phyloP scores from a whole-genome alignment of 176 grass and related monocot genomes.

The Aegilops umbellulata region DNA sequence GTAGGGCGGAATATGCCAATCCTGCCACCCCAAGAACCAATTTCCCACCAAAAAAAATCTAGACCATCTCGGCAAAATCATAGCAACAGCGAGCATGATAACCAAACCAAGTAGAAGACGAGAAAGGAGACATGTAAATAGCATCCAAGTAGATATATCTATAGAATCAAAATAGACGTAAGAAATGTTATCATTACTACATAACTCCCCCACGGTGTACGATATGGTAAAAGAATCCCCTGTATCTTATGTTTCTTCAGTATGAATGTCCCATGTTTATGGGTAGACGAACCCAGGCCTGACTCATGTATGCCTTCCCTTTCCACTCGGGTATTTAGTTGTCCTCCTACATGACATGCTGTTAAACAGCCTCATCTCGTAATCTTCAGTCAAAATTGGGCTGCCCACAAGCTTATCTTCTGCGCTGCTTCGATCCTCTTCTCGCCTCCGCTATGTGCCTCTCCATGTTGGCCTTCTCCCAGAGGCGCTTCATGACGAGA shows the following conservation, averaged over 20 bases:
- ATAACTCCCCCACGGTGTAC: not conserved
- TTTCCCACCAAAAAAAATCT: too few relatives aligned
- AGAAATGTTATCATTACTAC: not conserved
- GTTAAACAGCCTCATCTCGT: not conserved
- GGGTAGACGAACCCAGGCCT: not conserved
- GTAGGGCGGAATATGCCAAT: too few relatives aligned
- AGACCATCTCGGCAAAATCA: too few relatives aligned
- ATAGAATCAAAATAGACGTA: not conserved
- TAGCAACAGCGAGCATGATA: too few relatives aligned
- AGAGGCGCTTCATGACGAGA: constrained; percentile 68
- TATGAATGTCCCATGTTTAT: not conserved
- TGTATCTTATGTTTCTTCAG: not conserved
- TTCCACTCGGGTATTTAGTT: not conserved
- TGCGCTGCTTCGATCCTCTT: constrained; percentile 69
- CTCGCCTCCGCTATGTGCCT: constrained; percentile 57
- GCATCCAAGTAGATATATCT: not conserved
- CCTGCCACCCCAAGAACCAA: too few relatives aligned
- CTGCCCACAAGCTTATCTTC: constrained; percentile 34
- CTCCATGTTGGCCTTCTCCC: constrained; percentile 87
- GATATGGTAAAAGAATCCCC: not conserved
- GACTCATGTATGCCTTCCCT: not conserved
- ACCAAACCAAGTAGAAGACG: not conserved
- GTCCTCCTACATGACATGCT: not conserved
- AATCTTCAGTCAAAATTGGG: not conserved
- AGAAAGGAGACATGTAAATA: not conserved